These are phyloP conservation scores for Eragrostis tef DNA, from an alignment of 202 grass and related monocot species.

Conservation along the genomic window DNA sequence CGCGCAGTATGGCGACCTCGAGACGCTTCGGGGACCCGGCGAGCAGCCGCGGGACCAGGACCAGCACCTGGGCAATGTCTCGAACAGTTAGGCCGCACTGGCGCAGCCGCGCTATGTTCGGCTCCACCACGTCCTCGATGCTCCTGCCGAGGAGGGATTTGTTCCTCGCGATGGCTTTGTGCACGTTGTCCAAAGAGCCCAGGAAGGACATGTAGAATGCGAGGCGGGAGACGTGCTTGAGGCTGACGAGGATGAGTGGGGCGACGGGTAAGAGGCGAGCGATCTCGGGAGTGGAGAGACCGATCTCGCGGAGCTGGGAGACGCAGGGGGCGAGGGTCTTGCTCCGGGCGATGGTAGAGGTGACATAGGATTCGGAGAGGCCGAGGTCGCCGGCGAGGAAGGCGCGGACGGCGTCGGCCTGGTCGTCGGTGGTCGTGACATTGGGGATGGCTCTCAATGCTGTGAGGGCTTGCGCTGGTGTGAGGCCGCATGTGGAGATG, in stretches of 20 bases:
- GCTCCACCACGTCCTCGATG: slow-evolving; percentile 14
- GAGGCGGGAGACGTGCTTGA: not conserved
- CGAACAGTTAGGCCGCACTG: slow-evolving; percentile 32
- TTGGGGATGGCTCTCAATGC: not conserved
- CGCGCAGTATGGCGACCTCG: not conserved
- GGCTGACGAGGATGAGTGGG: not conserved
- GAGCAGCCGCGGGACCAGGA: not conserved
- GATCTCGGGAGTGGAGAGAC: slow-evolving; percentile 38
- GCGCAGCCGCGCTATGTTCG: not conserved
- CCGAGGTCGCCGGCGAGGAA: slow-evolving; percentile 21
- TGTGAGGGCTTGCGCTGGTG: not conserved
- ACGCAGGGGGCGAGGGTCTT: slow-evolving; percentile 39
- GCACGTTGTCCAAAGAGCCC: slow-evolving; percentile 29
- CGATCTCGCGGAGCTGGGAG: slow-evolving; percentile 25
- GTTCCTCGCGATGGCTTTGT: not conserved
- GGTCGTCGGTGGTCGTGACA: not conserved
- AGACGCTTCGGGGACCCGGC: not conserved
- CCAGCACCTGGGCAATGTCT: not conserved
- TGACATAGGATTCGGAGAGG: slow-evolving; percentile 9
- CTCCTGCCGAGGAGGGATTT: not conserved
- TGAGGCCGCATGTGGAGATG: slow-evolving; percentile 15
- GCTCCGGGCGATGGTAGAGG: not conserved
- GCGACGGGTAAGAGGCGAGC: not conserved
- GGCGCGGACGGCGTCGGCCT: slow-evolving; percentile 4
- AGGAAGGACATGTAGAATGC: slow-evolving; percentile 21